These are phyloP conservation scores for Quillaja saponaria DNA, from an alignment of 306 rosid species.

Conservation along the genomic window DNA sequence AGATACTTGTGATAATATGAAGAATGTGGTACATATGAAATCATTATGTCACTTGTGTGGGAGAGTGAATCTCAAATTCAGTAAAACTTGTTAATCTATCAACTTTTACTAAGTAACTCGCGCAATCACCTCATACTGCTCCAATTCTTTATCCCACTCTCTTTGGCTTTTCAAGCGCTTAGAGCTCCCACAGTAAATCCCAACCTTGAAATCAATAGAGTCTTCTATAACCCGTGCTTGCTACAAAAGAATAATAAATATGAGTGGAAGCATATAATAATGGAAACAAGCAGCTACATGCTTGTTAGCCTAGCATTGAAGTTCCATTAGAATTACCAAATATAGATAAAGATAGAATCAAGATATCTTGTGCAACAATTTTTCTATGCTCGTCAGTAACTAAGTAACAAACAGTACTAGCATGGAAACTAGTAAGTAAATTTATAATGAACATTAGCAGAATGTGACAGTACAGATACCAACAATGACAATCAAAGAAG, in stretches of 20 bases:
- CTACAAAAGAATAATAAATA: conserved; percentile 40
- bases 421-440: too few species aligned
- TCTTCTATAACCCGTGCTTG: conserved; percentile 84
- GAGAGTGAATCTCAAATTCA: too few species aligned
- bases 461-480: conserved; percentile 16
- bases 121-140: conserved; percentile 66
- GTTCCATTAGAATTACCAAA: conserved; percentile 10
- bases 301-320: conserved; percentile 2
- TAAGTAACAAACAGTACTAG: too few species aligned
- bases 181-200: conserved; percentile 60
- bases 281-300: conserved; percentile 7
- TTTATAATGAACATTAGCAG: conserved; percentile 4
- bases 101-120: conserved; percentile 22
- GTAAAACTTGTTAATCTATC: background rate
- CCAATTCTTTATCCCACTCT: conserved; percentile 74
- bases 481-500: conserved; percentile 19
- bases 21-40: too few species aligned
- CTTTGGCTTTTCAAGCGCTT: conserved; percentile 55
- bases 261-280: conserved; percentile 23
- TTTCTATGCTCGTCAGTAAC: too few species aligned
- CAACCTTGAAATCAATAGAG: conserved; percentile 74
- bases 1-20: too few species aligned
- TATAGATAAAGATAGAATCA: conserved; percentile 15
- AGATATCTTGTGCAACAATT: too few species aligned
- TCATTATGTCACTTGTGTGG: too few species aligned